phyloP scores from a whole-genome alignment of 148 eudicot genomes.

The Silene conica region DNA sequence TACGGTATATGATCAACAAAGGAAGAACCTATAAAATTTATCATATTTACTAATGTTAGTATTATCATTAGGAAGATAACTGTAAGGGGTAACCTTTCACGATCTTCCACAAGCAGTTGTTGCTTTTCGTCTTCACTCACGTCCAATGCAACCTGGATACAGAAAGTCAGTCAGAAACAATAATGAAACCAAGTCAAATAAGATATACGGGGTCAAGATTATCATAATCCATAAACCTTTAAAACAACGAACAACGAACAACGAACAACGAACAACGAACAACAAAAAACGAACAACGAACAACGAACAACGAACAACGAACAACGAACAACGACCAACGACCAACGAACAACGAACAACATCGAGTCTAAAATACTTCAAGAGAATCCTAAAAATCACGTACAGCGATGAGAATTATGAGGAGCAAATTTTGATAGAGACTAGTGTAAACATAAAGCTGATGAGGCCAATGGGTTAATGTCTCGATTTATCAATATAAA shows the following conservation, averaged over 20 bases:
- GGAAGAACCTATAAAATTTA: not conserved
- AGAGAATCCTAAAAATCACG: not conserved
- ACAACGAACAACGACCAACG: not conserved
- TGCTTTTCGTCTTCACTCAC: slow-evolving; percentile 68
- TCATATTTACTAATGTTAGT: too few species aligned
- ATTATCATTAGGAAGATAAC: not conserved
- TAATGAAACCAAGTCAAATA: not conserved
- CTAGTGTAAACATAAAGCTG: too few species aligned
- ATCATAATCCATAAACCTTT: not conserved
- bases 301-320: not conserved
- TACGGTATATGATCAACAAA: not conserved
- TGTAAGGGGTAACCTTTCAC: slow-evolving; percentile 40
- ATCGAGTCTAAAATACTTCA: not conserved
- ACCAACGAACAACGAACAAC: not conserved
- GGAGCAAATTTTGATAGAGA: too few species aligned
- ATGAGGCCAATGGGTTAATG: not conserved
- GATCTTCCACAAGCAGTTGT: slow-evolving; percentile 48
- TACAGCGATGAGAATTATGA: not conserved
- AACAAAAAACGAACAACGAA: not conserved
- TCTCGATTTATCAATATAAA: not conserved
- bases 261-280: not conserved
- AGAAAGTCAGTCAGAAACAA: slow-evolving; percentile 5
- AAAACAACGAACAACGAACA: not conserved
- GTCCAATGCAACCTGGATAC: slow-evolving; percentile 72
- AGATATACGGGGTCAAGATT: not conserved